These are phyloP conservation scores for Magnolia officinalis DNA, from an alignment of 164 flowering plant species.

Conservation along the genomic window DNA sequence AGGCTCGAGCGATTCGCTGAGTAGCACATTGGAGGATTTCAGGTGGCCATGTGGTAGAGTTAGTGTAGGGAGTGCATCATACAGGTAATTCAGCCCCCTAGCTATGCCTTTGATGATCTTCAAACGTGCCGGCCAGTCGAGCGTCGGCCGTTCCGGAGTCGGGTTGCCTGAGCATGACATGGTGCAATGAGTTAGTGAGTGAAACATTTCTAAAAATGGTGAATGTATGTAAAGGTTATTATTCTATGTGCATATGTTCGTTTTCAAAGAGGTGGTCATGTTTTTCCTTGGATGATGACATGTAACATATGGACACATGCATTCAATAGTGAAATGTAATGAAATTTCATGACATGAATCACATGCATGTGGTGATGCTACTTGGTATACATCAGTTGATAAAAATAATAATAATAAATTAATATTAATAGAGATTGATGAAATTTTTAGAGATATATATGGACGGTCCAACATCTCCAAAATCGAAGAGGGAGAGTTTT, in stretches of 20 bases:
- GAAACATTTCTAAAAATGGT: not conserved
- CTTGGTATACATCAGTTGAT: too few relatives aligned
- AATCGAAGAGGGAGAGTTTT: too few relatives aligned
- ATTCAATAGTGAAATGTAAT: too few relatives aligned
- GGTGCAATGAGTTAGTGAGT: not conserved
- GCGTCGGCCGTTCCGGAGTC: not conserved
- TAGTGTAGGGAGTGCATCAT: conserved; percentile 59
- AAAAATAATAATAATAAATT: too few relatives aligned
- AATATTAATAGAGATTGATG: too few relatives aligned
- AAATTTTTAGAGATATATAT: too few relatives aligned
- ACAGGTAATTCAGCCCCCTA: conserved; percentile 54
- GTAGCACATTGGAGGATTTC: conserved; percentile 83
- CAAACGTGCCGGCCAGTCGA: conserved; percentile 65
- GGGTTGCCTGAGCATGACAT: conserved; percentile 6
- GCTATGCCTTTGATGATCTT: conserved; percentile 76
- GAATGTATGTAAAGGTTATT: not conserved
- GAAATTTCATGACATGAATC: too few relatives aligned
- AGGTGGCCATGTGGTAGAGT: conserved; percentile 78
- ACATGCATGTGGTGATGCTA: too few relatives aligned
- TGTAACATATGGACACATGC: not conserved
- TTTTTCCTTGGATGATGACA: not conserved
- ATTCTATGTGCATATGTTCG: not conserved
- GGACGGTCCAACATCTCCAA: too few relatives aligned
- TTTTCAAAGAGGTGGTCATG: not conserved
- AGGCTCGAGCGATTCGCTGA: conserved; percentile 45